phyloP scores from a whole-genome alignment of 1,284 basidiomycete genomes.

The Rhizoctonia solani region DNA sequence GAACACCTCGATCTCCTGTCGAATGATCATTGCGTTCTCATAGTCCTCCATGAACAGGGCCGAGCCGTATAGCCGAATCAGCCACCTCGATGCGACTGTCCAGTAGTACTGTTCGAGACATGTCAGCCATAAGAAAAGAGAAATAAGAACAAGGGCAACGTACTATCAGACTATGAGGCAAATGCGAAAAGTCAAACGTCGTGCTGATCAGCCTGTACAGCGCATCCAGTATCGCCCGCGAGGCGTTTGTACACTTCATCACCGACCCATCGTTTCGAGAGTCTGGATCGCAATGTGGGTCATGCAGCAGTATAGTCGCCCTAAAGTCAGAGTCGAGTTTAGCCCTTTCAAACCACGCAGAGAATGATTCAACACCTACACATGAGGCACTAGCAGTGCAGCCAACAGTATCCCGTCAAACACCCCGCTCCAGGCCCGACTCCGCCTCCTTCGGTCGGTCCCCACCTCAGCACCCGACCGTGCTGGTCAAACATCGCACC shows the following conservation, averaged over 20 bases:
- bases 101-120: slow-evolving; percentile 3
- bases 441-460: background rate
- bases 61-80: slow-evolving; percentile 29
- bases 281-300: slow-evolving; percentile 34
- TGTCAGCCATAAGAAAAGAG: background rate
- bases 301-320: slow-evolving; percentile 38
- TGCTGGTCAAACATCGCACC: slow-evolving; percentile 11
- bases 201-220: slow-evolving; percentile 27
- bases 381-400: slow-evolving; percentile 34
- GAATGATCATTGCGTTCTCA: slow-evolving; percentile 22
- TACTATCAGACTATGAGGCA: slow-evolving; percentile 21
- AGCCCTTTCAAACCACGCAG: too few species aligned
- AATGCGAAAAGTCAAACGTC: slow-evolving; percentile 27
- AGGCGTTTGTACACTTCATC: slow-evolving; percentile 25
- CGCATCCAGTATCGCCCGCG: slow-evolving; percentile 22
- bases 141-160: background rate
- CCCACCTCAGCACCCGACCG: slow-evolving; percentile 20
- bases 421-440: slow-evolving; percentile 22
- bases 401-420: slow-evolving; percentile 24
- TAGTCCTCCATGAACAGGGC: slow-evolving; percentile 26
- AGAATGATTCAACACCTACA: slow-evolving; percentile 31
- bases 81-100: slow-evolving; percentile 23
- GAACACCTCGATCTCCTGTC: slow-evolving; percentile 29
- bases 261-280: slow-evolving; percentile 28
- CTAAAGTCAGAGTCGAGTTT: slow-evolving; percentile 2